phyloP scores from a whole-genome alignment of 495 filamentous ascomycete genomes.

The Podospora didyma region DNA sequence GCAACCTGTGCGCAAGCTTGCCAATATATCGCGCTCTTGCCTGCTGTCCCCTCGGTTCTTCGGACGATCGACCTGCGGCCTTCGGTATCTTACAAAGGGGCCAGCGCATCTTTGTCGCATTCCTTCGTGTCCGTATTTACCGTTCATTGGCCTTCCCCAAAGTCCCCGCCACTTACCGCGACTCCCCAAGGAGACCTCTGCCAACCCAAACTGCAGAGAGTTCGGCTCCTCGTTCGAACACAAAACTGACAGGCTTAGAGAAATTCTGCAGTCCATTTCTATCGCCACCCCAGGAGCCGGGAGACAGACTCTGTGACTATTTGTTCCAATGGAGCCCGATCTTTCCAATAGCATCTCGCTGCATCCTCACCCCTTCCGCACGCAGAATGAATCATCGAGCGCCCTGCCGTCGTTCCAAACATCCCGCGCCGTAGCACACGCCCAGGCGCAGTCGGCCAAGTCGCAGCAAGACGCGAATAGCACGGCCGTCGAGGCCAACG shows the following conservation, averaged over 20 bases:
- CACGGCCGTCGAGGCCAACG: constrained; percentile 45
- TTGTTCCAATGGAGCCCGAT: constrained; percentile 29
- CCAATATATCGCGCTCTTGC: background rate
- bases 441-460: constrained; percentile 22
- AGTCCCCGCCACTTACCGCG: too few species aligned
- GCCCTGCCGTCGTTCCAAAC: constrained; percentile 7
- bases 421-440: constrained; percentile 3
- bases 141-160: too few species aligned
- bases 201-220: too few species aligned
- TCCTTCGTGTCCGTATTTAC: too few species aligned
- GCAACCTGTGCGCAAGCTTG: background rate
- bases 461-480: constrained; percentile 29
- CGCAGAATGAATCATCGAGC: constrained; percentile 34
- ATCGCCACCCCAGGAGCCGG: too few species aligned
- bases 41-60: background rate
- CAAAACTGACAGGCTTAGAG: too few species aligned
- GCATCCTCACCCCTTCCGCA: constrained; percentile 45
- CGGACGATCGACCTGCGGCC: background rate
- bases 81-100: too few species aligned
- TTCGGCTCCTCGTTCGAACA: too few species aligned
- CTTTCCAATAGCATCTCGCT: constrained; percentile 38
- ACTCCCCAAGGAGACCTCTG: too few species aligned
- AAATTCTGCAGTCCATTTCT: too few species aligned
- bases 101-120: too few species aligned
- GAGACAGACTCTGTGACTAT: too few species aligned